Conservation (phyloP, 768 basidiomycete species). For the Phylloporus scabripes region DNA sequence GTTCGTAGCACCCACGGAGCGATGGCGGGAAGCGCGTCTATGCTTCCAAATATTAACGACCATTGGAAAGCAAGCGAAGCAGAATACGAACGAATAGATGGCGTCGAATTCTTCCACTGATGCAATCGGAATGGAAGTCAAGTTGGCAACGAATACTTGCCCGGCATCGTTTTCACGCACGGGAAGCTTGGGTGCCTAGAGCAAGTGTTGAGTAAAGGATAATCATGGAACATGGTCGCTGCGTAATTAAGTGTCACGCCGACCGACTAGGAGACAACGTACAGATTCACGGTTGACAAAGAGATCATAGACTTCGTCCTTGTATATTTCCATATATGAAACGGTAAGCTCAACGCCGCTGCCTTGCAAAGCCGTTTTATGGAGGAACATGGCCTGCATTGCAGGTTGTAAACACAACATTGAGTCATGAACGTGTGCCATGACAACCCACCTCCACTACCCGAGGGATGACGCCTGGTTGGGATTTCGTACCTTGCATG, state of each 20-base stretch:
- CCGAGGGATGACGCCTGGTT: constrained; percentile 85
- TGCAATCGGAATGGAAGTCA: constrained; percentile 35
- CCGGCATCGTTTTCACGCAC: constrained; percentile 49
- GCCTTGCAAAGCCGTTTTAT: constrained; percentile 35
- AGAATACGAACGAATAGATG: constrained; percentile 40
- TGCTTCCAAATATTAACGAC: neutral
- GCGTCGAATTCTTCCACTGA: constrained; percentile 43
- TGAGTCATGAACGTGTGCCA: neutral
- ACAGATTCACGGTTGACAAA: constrained; percentile 68
- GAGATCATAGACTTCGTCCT: constrained; percentile 87
- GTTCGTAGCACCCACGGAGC: constrained; percentile 82
- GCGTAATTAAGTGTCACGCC: neutral
- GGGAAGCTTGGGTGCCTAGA: constrained; percentile 49
- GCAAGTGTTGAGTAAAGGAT: neutral
- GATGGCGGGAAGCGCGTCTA: constrained; percentile 69
- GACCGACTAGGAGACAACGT: constrained; percentile 20
- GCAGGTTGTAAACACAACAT: neutral
- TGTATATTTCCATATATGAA: constrained; percentile 89
- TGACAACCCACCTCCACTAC: constrained; percentile 56
- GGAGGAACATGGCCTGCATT: constrained; percentile 54
- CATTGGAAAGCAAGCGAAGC: neutral
- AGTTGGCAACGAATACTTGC: constrained; percentile 51
- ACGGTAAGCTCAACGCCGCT: constrained; percentile 47
- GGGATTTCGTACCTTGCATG: constrained; percentile 72
- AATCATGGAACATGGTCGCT: neutral